Percentiles rank a stretch among this genome's conserved stretches.
phyloP scores from a whole-genome alignment of 106 monocot species.

The Apostasia shenzhenica region DNA sequence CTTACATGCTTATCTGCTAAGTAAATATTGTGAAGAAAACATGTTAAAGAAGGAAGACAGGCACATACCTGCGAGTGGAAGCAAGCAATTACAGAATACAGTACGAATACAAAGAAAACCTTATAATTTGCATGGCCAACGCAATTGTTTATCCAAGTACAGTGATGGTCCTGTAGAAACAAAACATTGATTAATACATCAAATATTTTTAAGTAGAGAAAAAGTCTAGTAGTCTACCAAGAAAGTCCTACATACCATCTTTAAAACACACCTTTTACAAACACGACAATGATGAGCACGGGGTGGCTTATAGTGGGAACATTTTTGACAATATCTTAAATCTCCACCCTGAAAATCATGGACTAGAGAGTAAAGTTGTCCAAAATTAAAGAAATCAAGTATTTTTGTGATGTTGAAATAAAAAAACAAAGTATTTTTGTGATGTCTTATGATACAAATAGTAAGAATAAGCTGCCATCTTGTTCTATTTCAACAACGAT shows the following conservation, averaged over 20 bases:
- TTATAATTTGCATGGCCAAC: conserved; percentile 99
- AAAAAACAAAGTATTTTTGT: no score
- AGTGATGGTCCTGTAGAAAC: conserved; percentile 87
- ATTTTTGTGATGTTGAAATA: no score
- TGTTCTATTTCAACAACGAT: no score
- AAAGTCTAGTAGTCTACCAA: background rate
- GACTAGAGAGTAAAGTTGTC: background rate
- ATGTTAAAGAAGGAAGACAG: background rate
- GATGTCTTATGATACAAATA: no score
- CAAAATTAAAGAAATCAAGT: no score
- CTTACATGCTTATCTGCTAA: background rate
- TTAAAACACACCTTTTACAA: conserved; percentile 97
- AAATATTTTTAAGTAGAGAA: background rate
- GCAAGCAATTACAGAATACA: conserved; percentile 81
- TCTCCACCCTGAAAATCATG: conserved; percentile 66
- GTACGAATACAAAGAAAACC: conserved; percentile 78
- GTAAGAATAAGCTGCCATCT: no score
- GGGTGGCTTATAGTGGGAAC: conserved; percentile 91
- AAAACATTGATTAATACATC: background rate
- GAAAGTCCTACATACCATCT: conserved; percentile 61
- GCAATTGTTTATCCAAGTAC: conserved; percentile 99
- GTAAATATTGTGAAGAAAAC: background rate
- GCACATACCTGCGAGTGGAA: conserved; percentile 67
- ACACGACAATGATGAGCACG: conserved; percentile 97
- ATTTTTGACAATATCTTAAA: conserved; percentile 95